phyloP scores from a whole-genome alignment of 495 filamentous ascomycete genomes.

The Acidomyces sp. region DNA sequence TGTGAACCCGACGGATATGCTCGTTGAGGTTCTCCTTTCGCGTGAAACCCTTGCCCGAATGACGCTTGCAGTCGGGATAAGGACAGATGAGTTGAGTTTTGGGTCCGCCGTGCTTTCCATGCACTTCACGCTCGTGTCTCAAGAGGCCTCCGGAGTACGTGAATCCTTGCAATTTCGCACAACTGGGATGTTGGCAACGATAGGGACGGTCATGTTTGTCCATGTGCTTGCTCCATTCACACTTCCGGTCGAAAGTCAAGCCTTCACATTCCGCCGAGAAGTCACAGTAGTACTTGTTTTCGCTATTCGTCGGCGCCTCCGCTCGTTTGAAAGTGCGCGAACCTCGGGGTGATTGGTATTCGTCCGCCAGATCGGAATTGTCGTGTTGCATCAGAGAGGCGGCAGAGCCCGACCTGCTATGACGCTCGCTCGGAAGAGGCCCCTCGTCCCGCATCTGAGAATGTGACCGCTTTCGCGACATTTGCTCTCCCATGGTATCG shows the following conservation, averaged over 20 bases:
- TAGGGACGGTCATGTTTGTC: constrained; percentile 93
- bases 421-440: background rate
- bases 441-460: constrained; percentile 1
- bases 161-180: constrained; percentile 83
- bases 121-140: constrained; percentile 82
- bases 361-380: background rate
- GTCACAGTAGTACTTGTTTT: constrained; percentile 60
- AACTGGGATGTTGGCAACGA: constrained; percentile 60
- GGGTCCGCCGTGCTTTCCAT: constrained; percentile 71
- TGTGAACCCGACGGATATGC: constrained; percentile 63
- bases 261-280: constrained; percentile 43
- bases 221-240: constrained; percentile 96
- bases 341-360: constrained; percentile 7
- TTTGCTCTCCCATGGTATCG: background rate
- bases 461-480: constrained; percentile 11
- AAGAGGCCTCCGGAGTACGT: constrained; percentile 83
- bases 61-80: constrained; percentile 64
- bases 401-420: constrained; percentile 9
- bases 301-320: constrained; percentile 48
- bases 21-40: constrained; percentile 81
- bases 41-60: constrained; percentile 64
- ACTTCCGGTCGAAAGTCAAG: constrained; percentile 61
- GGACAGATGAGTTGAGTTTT: constrained; percentile 70
- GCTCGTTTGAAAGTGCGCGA: constrained; percentile 22
- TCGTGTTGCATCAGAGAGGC: background rate